A percentile compares a stretch with the other conserved stretches of the same genome.
Conservation (phyloP, 192 early-diverging fungal genomes). For the Phycomyces blakesleeanus region DNA sequence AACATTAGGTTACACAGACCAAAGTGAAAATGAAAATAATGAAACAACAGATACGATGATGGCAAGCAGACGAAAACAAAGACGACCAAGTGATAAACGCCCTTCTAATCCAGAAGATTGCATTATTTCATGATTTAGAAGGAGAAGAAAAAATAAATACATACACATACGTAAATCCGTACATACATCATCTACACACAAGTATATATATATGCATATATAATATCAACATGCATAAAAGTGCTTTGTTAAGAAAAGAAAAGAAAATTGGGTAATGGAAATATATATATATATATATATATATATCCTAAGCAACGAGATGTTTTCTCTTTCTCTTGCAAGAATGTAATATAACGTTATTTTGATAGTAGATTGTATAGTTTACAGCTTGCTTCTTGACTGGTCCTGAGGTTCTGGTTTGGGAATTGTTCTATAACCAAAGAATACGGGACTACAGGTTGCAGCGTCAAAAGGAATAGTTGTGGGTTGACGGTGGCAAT, state of each 20-base stretch:
- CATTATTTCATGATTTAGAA: neutral
- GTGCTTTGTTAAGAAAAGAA: too few species aligned
- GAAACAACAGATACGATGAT: neutral
- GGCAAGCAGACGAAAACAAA: neutral
- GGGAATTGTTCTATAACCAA: neutral
- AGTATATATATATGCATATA: too few species aligned
- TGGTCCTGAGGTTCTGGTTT: neutral
- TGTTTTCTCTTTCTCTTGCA: too few species aligned
- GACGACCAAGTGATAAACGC: neutral
- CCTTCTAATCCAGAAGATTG: conserved; percentile 1
- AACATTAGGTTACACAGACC: neutral
- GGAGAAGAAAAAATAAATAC: too few species aligned
- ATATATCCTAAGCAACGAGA: too few species aligned
- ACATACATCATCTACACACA: too few species aligned
- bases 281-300: too few species aligned
- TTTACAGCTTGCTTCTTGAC: neutral
- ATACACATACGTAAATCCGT: too few species aligned
- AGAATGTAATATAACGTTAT: too few species aligned
- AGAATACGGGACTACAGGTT: neutral
- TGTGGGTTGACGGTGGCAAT: neutral
- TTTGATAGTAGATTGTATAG: neutral
- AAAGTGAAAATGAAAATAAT: neutral
- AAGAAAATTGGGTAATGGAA: too few species aligned
- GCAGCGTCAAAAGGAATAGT: neutral
- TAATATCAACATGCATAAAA: too few species aligned